Evolutionary conservation across 345 rosid genomes (phyloP).

Genomic region (Angophora floribunda): DNA sequence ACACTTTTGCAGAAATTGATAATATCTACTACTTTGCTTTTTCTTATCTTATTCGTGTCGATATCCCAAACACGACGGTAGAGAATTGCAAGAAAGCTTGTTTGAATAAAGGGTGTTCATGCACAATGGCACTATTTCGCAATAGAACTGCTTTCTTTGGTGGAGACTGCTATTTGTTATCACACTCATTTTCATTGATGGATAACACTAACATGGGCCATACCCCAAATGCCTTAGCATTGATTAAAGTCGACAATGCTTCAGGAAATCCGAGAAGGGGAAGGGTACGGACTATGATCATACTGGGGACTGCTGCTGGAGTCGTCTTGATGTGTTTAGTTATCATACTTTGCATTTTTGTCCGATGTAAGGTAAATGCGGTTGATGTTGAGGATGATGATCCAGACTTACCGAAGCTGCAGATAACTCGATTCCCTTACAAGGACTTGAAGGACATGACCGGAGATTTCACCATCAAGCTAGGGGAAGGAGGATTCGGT

Average conservation of each 20-base stretch:
- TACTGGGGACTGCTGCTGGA: not conserved
- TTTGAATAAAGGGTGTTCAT: not conserved
- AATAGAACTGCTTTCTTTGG: fast-evolving
- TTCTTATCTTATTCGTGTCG: not conserved
- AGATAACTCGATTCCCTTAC: fast-evolving
- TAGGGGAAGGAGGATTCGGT: not conserved
- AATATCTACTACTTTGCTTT: not conserved
- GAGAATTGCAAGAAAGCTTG: not conserved
- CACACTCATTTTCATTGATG: not conserved
- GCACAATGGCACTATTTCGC: not conserved
- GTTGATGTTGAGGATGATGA: not conserved
- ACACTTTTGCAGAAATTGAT: not conserved
- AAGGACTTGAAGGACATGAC: not conserved
- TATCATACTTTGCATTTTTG: not conserved
- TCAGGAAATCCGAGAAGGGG: not conserved
- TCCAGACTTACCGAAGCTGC: not conserved
- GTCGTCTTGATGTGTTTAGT: not conserved
- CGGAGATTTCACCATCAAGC: not conserved
- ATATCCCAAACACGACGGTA: not conserved
- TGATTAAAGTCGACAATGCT: not conserved
- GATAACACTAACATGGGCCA: not conserved
- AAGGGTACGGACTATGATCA: not conserved
- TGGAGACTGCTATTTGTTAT: not conserved
- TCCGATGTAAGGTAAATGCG: not conserved
- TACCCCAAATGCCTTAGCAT: not conserved